Conservation (phyloP, 1,139 yeast species). For the Yamadazyma songkhlaensis region DNA sequence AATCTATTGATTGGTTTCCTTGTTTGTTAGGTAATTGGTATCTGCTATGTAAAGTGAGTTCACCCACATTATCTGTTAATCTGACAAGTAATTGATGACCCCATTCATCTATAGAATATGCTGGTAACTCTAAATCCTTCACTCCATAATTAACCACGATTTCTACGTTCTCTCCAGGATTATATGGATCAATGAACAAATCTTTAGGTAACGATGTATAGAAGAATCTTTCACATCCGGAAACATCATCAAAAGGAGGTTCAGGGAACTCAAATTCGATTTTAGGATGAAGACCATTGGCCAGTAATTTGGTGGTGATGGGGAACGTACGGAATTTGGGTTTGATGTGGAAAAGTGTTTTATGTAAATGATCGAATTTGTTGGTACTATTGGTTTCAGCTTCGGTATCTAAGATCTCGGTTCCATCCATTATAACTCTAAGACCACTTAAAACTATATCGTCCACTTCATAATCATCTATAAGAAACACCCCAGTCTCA, state of each 20-base stretch:
- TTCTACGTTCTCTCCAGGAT: constrained; percentile 23
- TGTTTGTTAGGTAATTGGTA: constrained; percentile 31
- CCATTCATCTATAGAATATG: constrained; percentile 37
- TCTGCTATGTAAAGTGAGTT: constrained; percentile 36
- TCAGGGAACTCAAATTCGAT: constrained; percentile 13
- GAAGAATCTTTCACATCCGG: constrained; percentile 31
- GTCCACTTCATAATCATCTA: constrained; percentile 30
- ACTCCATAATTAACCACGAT: constrained; percentile 32
- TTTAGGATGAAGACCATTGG: constrained; percentile 41
- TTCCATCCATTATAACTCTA: constrained; percentile 20
- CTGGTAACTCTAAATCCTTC: constrained; percentile 43
- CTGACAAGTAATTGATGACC: constrained; percentile 40
- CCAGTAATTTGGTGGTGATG: constrained; percentile 13
- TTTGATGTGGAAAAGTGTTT: constrained; percentile 42
- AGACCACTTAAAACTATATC: constrained; percentile 37
- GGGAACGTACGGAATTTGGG: constrained; percentile 34
- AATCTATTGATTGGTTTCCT: constrained; percentile 3
- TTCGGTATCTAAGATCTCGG: not conserved
- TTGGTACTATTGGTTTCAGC: constrained; percentile 4
- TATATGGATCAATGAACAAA: constrained; percentile 42
- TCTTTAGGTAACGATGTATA: constrained; percentile 31
- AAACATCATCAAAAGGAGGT: constrained; percentile 23
- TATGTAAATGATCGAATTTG: constrained; percentile 18
- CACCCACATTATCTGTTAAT: constrained; percentile 14
- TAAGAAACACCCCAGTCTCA: constrained; percentile 35